Evolutionary conservation across 306 rosid species (phyloP), one percentile per base, ranked within the genome.

Genomic region (Albizia julibrissin): DNA sequence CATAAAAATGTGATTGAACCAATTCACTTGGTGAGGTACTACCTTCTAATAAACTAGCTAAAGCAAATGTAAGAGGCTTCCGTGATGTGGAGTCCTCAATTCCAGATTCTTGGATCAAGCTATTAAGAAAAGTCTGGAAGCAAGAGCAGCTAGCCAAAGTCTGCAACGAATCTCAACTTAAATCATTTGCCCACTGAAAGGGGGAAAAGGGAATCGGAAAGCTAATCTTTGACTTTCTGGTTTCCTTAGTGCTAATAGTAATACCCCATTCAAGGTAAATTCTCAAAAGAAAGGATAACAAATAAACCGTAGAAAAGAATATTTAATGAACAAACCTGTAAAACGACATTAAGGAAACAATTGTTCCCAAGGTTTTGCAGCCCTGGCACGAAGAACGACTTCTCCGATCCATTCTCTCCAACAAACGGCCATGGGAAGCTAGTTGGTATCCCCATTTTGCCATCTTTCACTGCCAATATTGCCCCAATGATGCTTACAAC

Each of bases 291-390:
- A 24, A 75, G 14, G 47, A 21, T 50, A 5, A 13, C 21, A 59
- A 79, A 46, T 26, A 72, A 62, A 76, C 70, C 10, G 42, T 56
- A 58, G 52, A 39, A 73, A 43, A 74, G 21, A 10, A 9, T 29
- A n/a, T 21, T 58, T 62, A 75, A 76, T 21, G 66, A 49, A 10
- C 56, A 71, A 70, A 95, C 97, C 97, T 95, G 98, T 77, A 95
- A 85, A 89, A 95, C 89, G 10, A 93, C 98, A 80, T 95, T 92
- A 44, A 95, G 90, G 66, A 90, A 95, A 37, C 98, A 95, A 87
- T 93, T 95, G 76, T 91, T 95, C 19, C 84, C 90, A 24, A 93
- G 92, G 73, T 95, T 95, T 31, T 89, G 94, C 87, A 95, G 87
- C 3, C 99, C 98, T 4, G 98, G 97, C 19, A 93, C 84, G 54